These are phyloP conservation scores for Fusarium sp. DNA, from an alignment of 2,329 filamentous ascomycete genomes.

Conservation along the genomic window DNA sequence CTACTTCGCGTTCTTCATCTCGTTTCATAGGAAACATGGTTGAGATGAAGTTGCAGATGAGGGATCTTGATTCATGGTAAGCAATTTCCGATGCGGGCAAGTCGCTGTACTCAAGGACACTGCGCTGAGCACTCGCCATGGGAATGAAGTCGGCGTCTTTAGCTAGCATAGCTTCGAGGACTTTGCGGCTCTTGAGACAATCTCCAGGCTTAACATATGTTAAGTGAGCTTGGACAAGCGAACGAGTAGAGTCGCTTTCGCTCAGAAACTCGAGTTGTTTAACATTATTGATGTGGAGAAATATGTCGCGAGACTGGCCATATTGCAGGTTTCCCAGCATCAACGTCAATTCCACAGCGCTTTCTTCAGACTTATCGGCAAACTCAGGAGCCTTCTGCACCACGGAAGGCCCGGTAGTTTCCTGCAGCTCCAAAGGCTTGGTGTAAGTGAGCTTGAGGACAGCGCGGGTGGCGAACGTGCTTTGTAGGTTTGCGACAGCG, in stretches of 20 bases:
- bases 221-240: constrained; percentile 53
- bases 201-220: constrained; percentile 50
- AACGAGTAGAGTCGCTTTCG: constrained; percentile 18
- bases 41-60: constrained; percentile 64
- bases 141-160: not conserved
- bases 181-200: constrained; percentile 5
- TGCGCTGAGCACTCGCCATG: constrained; percentile 22
- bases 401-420: constrained; percentile 57
- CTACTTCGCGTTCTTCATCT: constrained; percentile 51
- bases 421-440: constrained; percentile 53
- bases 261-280: constrained; percentile 20
- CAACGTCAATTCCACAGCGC: constrained; percentile 53
- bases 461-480: constrained; percentile 66
- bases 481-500: constrained; percentile 71
- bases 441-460: constrained; percentile 59
- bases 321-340: constrained; percentile 68
- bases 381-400: constrained; percentile 50
- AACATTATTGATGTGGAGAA: constrained; percentile 55
- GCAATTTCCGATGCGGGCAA: constrained; percentile 56
- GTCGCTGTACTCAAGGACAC: constrained; percentile 35
- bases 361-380: constrained; percentile 21
- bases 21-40: constrained; percentile 56
- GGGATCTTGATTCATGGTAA: constrained; percentile 66
- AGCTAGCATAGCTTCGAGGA: constrained; percentile 2
- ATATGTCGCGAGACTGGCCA: constrained; percentile 71